Percentiles rank a stretch among this genome's conserved stretches.
Evolutionary conservation across 2,329 filamentous ascomycete species (phyloP).

Genomic region (Decorospora gaudefroyi): DNA sequence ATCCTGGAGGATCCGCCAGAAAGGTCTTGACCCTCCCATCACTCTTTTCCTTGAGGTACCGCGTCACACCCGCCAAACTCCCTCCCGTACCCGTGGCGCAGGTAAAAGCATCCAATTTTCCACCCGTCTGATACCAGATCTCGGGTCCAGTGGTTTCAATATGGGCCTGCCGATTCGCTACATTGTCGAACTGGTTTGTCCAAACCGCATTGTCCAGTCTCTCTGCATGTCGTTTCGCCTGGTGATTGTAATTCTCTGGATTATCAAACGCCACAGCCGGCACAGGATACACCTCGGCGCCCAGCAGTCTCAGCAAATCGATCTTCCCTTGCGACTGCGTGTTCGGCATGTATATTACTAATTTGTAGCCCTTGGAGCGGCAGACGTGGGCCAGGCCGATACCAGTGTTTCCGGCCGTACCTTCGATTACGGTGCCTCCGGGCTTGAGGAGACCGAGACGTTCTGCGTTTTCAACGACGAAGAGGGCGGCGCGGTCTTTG

Average conservation of each 20-base stretch:
- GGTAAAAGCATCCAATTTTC: slow-evolving; percentile 89
- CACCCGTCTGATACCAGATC: slow-evolving; percentile 90
- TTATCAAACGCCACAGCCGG: slow-evolving; percentile 95
- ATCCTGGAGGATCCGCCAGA: slow-evolving; percentile 91
- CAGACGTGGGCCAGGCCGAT: slow-evolving; percentile 98
- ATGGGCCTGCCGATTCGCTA: slow-evolving; percentile 88
- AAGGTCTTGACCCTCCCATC: slow-evolving; percentile 80
- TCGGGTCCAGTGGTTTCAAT: slow-evolving; percentile 97
- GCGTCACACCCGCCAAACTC: slow-evolving; percentile 84
- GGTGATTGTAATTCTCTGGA: slow-evolving; percentile 97
- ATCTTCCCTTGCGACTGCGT: slow-evolving; percentile 98
- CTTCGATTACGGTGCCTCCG: slow-evolving; percentile 94
- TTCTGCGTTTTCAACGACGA: slow-evolving; percentile 91
- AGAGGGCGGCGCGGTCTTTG: slow-evolving; percentile 94
- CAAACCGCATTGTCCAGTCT: slow-evolving; percentile 84
- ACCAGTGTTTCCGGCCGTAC: slow-evolving; percentile 95
- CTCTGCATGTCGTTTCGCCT: slow-evolving; percentile 89
- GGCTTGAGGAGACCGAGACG: slow-evolving; percentile 79
- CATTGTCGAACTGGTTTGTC: slow-evolving; percentile 99
- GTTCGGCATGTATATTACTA: slow-evolving; percentile 99
- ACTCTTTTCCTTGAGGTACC: slow-evolving; percentile 84
- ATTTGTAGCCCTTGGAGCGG: slow-evolving; percentile 84
- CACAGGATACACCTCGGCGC: slow-evolving; percentile 93
- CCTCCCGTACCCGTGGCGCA: slow-evolving; percentile 93
- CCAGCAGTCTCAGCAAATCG: slow-evolving; percentile 85